Evolutionary conservation across 2,329 filamentous ascomycete species (phyloP), one percentile per base, ranked within the genome.

Genomic region (Endothia cerciana): DNA sequence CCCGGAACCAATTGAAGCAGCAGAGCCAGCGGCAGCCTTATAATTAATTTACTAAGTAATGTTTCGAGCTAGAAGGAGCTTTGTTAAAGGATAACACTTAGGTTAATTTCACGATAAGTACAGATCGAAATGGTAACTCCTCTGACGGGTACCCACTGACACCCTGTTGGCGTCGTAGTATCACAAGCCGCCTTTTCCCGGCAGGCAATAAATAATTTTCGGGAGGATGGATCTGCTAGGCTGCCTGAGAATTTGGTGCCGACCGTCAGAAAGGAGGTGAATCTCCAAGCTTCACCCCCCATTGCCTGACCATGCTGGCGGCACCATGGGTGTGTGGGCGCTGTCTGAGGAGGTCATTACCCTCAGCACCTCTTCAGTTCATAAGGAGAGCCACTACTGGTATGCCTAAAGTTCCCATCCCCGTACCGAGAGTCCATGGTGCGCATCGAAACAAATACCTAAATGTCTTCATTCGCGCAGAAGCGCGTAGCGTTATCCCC

Each of bases 241-340:
- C n/a, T 56, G 17, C 30, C 13, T 25, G n/a, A 30, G 40, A 30
- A 36, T 33, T 43, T 28, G 11, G 13, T 59, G 57, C 57, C 3
- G 19, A 19, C 15, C 2, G 15, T 13, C 25, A 1, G 4, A 30
- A 25, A 28, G n/a, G n/a, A 38, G 56, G 49, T 51, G 25, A 19
- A 36, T 25, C 8, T 57, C 41, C 63, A 56, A 57, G 28, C 41
- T 65, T 36, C 38, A 40, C 51, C 41, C n/a, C 61, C 58, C 40
- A 62, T 67, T 69, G 65, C 49, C 60, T 41, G 63, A 74, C 58
- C 65, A 80, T 80, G 78, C 74, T 77, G 65, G 71, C 74, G 71
- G 77, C 80, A 74, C 80, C 80, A 79, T 85, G 83, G 83, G 78
- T 85, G 70, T 86, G 82, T 74, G 81, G 81, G 72, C 78, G 78